Percentiles rank a stretch among this genome's conserved stretches.
These are phyloP conservation scores for Metschnikowia gelsemii DNA, from an alignment of 805 yeast genomes.

Conservation along the genomic window DNA sequence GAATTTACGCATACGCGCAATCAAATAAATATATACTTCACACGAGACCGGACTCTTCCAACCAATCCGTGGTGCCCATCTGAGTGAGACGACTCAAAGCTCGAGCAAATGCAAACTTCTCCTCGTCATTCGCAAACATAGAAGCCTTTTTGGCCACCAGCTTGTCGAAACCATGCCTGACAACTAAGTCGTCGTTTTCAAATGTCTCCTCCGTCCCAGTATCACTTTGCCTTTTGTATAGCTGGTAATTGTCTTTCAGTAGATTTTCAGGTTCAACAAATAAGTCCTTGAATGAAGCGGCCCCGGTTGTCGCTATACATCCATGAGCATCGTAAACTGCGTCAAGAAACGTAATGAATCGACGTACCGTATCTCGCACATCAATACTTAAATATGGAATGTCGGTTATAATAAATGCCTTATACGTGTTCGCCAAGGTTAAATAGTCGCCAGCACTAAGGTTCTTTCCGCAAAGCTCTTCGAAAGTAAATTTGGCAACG, in stretches of 20 bases:
- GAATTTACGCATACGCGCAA: no score
- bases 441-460: conserved; percentile 94
- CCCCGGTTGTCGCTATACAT: conserved; percentile 84
- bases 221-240: conserved; percentile 42
- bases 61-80: conserved; percentile 94
- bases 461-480: conserved; percentile 82
- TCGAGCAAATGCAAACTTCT: conserved; percentile 93
- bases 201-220: conserved; percentile 39
- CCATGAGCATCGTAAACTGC: conserved; percentile 94
- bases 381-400: conserved; percentile 81
- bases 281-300: conserved; percentile 76
- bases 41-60: conserved; percentile 39
- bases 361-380: conserved; percentile 78
- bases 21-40: not conserved
- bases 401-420: conserved; percentile 84
- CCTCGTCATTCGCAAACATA: conserved; percentile 90
- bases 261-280: conserved; percentile 79
- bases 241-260: conserved; percentile 45
- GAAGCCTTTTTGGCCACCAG: conserved; percentile 67
- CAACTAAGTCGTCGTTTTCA: conserved; percentile 61
- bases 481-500: conserved; percentile 88
- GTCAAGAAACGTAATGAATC: conserved; percentile 92
- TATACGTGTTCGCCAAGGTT: conserved; percentile 71
- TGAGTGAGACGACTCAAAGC: conserved; percentile 88
- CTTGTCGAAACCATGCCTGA: conserved; percentile 74